Evolutionary conservation across 2,329 filamentous ascomycete genomes (phyloP), one percentile per base, ranked within the genome.

Genomic region (Coniochaeta sp.): DNA sequence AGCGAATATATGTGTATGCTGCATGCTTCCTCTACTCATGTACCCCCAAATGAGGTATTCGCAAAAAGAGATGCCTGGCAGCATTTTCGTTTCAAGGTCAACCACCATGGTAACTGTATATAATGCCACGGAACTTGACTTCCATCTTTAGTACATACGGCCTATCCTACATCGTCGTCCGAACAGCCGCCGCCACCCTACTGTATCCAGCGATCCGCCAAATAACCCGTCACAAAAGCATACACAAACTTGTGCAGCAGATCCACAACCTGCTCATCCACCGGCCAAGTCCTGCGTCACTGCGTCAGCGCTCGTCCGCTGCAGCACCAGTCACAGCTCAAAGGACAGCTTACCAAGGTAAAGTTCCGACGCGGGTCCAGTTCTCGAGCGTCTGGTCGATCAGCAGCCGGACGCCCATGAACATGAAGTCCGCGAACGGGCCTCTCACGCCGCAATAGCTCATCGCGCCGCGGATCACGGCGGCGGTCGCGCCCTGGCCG

Each of bases 361-460:
- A 42, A 3, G 62, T 62, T 14, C 63, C 64, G 8, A 66, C 64
- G 0, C 63, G 63, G 0, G 63, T 67, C 61, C 61, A 63, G 54
- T 66, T 67, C 57, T 67, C 65, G 42, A 66, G 59, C n/a, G 61
- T 65, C 36, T 66, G 64, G 40, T 66, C 65, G 16, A 65, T 63
- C 40, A 62, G 24, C 47, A 67, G 34, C 40, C 64, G 42, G 4
- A 67, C 14, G 2, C 63, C 62, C 16, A 61, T 56, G 34, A 67
- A 66, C 60, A 67, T 63, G 32, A 65, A 62, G 40, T 67, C 65
- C 5, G 62, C 61, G 56, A 67, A 64, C 1, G 65, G 63, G 1
- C 64, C 64, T 1, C 63, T 52, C 14, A 65, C 50, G 4, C 64
- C 64, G 24, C 60, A 55, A 26, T 59, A 64, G 22, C 59, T 61